A percentile compares a stretch with the other conserved stretches of the same genome.
Evolutionary conservation across 2,329 filamentous ascomycete genomes (phyloP).

Genomic region (Scedosporium boydii): DNA sequence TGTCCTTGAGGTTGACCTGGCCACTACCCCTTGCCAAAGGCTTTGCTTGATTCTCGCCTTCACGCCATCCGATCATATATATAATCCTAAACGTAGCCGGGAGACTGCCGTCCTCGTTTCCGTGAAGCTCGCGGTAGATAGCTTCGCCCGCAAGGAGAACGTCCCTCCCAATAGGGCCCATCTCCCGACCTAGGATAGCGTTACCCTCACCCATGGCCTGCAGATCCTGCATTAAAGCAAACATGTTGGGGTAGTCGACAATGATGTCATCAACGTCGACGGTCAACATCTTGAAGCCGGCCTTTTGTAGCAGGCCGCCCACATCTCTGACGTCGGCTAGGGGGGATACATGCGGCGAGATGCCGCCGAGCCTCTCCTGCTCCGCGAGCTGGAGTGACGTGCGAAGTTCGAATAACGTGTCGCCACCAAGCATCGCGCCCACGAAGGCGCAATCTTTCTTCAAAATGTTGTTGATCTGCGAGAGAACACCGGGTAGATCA

Average conservation of each 20-base stretch:
- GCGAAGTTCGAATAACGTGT: slow-evolving; percentile 86
- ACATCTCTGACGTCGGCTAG: slow-evolving; percentile 87
- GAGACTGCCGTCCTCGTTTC: slow-evolving; percentile 64
- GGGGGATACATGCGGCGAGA: slow-evolving; percentile 83
- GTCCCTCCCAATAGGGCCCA: slow-evolving; percentile 68
- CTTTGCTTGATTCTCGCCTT: slow-evolving; percentile 66
- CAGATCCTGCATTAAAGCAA: slow-evolving; percentile 85
- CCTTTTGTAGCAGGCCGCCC: slow-evolving; percentile 74
- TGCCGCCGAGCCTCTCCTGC: slow-evolving; percentile 80
- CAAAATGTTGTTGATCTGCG: slow-evolving; percentile 76
- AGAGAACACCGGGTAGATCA: slow-evolving; percentile 75
- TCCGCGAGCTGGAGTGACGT: slow-evolving; percentile 90
- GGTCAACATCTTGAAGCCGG: slow-evolving; percentile 91
- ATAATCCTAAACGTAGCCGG: slow-evolving; percentile 93
- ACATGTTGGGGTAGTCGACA: slow-evolving; percentile 84
- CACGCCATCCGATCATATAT: slow-evolving; percentile 99
- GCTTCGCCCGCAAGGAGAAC: slow-evolving; percentile 79
- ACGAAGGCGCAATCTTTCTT: slow-evolving; percentile 90
- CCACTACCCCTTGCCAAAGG: slow-evolving; percentile 78
- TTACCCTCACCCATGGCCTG: slow-evolving; percentile 96
- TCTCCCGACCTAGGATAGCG: slow-evolving; percentile 75
- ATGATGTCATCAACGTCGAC: slow-evolving; percentile 97
- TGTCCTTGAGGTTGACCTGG: slow-evolving; percentile 79
- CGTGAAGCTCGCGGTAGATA: slow-evolving; percentile 83
- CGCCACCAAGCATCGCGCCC: slow-evolving; percentile 92